These are phyloP conservation scores for Ceratocystis smalleyi DNA, from an alignment of 2,329 filamentous ascomycete species.

Conservation along the genomic window DNA sequence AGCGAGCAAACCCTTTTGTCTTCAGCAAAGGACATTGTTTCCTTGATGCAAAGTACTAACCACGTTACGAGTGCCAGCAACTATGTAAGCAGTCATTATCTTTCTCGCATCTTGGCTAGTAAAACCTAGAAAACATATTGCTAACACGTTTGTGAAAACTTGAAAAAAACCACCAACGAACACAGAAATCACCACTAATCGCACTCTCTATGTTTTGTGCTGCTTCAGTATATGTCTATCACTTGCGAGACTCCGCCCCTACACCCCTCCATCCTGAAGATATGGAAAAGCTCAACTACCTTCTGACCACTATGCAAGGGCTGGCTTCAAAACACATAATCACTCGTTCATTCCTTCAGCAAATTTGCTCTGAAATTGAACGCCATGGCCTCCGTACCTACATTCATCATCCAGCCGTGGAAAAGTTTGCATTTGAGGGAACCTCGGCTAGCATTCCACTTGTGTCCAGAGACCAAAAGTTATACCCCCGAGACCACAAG, in stretches of 20 bases:
- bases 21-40: slow-evolving; percentile 70
- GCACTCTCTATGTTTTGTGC: slow-evolving; percentile 77
- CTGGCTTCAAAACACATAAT: slow-evolving; percentile 59
- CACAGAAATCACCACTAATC: slow-evolving; percentile 40
- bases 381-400: slow-evolving; percentile 28
- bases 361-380: slow-evolving; percentile 69
- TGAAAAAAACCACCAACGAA: no score
- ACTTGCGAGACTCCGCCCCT: slow-evolving; percentile 50
- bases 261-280: slow-evolving; percentile 38
- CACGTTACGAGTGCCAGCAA: slow-evolving; percentile 35
- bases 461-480: slow-evolving; percentile 24
- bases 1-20: slow-evolving; percentile 61
- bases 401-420: slow-evolving; percentile 26
- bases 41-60: slow-evolving; percentile 64
- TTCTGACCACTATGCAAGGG: slow-evolving; percentile 63
- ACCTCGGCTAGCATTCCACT: slow-evolving; percentile 31
- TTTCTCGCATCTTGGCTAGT: background rate
- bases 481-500: background rate
- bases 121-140: slow-evolving; percentile 26
- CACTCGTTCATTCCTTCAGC: slow-evolving; percentile 70
- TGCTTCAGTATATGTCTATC: slow-evolving; percentile 67
- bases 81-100: slow-evolving; percentile 36
- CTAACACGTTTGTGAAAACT: no score
- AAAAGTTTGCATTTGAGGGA: slow-evolving; percentile 23
- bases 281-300: slow-evolving; percentile 48